Conservation (phyloP, 2,329 filamentous ascomycete genomes). For the Pseudocercospora crystallina region DNA sequence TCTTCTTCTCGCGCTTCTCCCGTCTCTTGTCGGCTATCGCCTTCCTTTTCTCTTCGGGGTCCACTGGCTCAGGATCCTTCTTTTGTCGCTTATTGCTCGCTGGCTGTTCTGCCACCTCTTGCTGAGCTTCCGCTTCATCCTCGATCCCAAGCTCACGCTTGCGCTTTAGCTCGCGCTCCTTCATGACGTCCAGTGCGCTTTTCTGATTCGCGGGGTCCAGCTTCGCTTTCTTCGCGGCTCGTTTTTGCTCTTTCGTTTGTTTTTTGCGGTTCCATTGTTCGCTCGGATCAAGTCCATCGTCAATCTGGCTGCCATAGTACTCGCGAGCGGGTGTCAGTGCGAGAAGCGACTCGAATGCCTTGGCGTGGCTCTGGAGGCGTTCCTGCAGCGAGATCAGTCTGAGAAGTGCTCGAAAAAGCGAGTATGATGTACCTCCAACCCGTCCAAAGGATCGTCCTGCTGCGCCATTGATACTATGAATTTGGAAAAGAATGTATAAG, state of each 20-base stretch:
- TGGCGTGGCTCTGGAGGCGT: constrained; percentile 58
- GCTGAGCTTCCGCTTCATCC: constrained; percentile 35
- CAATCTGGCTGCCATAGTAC: constrained; percentile 62
- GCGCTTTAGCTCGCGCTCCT: constrained; percentile 76
- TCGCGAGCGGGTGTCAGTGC: constrained; percentile 86
- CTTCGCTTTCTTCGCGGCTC: constrained; percentile 80
- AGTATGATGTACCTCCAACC: constrained; percentile 15
- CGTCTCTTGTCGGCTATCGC: constrained; percentile 45
- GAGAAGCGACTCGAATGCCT: constrained; percentile 82
- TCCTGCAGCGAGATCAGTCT: constrained; percentile 39
- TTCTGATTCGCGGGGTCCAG: constrained; percentile 88
- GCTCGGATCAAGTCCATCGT: constrained; percentile 69
- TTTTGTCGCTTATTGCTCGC: constrained; percentile 47
- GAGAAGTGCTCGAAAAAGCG: not conserved
- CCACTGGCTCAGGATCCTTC: constrained; percentile 31
- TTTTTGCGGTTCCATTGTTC: constrained; percentile 95
- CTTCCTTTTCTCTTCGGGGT: constrained; percentile 31
- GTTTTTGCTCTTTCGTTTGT: constrained; percentile 86
- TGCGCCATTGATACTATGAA: constrained; percentile 16
- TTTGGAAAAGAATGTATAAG: not conserved
- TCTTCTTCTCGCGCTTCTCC: constrained; percentile 46
- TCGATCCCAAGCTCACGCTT: constrained; percentile 65
- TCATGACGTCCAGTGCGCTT: constrained; percentile 89
- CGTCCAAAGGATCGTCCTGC: constrained; percentile 23
- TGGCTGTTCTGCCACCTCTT: constrained; percentile 39